Percentiles rank a stretch among this genome's conserved stretches.
phyloP scores from a whole-genome alignment of 2,329 filamentous ascomycete genomes.

The Fusarium brevicatenulatum region DNA sequence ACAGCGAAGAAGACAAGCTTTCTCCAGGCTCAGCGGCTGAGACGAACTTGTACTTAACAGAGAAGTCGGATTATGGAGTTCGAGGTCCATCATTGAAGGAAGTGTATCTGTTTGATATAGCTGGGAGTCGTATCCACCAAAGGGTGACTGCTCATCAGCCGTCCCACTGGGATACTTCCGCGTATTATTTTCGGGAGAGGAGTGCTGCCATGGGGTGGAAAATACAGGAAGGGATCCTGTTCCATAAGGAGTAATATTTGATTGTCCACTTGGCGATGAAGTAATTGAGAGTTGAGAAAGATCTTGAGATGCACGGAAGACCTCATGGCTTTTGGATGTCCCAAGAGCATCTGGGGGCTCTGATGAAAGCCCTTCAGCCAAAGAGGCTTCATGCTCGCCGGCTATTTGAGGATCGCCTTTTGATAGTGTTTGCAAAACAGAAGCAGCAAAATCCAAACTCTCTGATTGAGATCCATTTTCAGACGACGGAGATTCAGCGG shows the following conservation, averaged over 20 bases:
- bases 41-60: not conserved
- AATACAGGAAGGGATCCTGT: fast-evolving
- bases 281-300: not conserved
- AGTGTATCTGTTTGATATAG: not conserved
- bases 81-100: not conserved
- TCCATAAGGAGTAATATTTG: fast-evolving
- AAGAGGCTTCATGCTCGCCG: fast-evolving
- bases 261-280: fast-evolving
- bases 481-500: not conserved
- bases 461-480: not conserved
- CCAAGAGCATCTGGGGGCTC: fast-evolving
- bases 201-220: not conserved
- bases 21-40: fast-evolving
- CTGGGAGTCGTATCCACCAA: not conserved
- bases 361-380: fast-evolving
- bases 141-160: not conserved
- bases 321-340: fast-evolving
- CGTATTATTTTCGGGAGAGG: fast-evolving
- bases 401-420: fast-evolving
- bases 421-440: fast-evolving
- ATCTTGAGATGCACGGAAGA: fast-evolving
- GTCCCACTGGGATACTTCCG: not conserved
- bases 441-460: not conserved
- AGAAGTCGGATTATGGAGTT: fast-evolving
- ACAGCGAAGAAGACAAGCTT: not conserved